Conservation (phyloP, 257 asterid species). For the Paulownia fortunei region DNA sequence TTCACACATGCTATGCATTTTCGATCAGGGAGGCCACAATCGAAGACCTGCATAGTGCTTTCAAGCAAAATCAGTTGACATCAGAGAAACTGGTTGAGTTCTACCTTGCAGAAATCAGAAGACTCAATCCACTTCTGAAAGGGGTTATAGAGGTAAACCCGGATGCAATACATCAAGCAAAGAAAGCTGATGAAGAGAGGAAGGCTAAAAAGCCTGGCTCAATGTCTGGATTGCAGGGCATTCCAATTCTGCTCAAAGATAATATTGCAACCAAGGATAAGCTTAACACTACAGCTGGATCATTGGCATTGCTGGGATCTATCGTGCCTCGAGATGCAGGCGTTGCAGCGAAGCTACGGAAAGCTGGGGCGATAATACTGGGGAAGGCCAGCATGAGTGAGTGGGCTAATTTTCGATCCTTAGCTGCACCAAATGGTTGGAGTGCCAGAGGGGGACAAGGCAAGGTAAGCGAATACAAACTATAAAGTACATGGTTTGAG, state of each 20-base stretch:
- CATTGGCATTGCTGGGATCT: slow-evolving; percentile 48
- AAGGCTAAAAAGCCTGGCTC: slow-evolving; percentile 29
- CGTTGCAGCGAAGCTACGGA: slow-evolving; percentile 48
- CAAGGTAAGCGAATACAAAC: slow-evolving; percentile 46
- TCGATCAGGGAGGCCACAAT: slow-evolving; percentile 16
- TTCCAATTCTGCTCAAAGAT: slow-evolving; percentile 53
- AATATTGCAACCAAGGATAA: slow-evolving; percentile 54
- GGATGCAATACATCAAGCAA: slow-evolving; percentile 47
- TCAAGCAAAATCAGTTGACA: slow-evolving; percentile 37
- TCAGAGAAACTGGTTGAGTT: slow-evolving; percentile 49
- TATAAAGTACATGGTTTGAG: too few species aligned
- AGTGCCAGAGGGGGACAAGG: slow-evolving; percentile 59
- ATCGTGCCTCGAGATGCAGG: slow-evolving; percentile 50
- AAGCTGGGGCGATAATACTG: slow-evolving; percentile 49
- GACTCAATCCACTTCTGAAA: slow-evolving; percentile 49
- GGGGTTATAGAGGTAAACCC: slow-evolving; percentile 61
- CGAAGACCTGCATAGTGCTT: slow-evolving; percentile 45
- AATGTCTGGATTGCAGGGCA: slow-evolving; percentile 37
- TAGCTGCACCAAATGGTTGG: slow-evolving; percentile 48
- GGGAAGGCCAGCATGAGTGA: slow-evolving; percentile 62
- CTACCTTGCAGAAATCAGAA: slow-evolving; percentile 41
- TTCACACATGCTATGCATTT: background rate
- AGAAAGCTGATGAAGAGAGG: slow-evolving; percentile 46
- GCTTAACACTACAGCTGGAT: slow-evolving; percentile 63
- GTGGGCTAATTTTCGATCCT: slow-evolving; percentile 48